Conservation (phyloP, 371 early-diverging fungal genomes). For the Zychaea mexicana region DNA sequence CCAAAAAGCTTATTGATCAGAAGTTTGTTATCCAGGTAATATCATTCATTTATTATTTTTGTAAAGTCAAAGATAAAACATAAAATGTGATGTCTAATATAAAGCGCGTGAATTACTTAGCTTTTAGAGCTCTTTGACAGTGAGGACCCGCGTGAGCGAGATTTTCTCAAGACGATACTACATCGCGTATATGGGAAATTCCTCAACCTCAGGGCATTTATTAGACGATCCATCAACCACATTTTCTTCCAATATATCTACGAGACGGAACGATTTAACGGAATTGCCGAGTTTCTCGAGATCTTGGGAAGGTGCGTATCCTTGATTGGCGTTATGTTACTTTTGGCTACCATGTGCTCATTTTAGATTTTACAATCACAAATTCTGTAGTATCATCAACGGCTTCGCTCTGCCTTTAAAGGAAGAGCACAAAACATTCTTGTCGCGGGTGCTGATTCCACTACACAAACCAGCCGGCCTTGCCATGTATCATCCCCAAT, state of each 20-base stretch:
- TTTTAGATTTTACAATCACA: too few species aligned
- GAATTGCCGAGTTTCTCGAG: constrained; percentile 96
- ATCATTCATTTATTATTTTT: too few species aligned
- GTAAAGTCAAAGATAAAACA: neutral
- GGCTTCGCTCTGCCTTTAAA: constrained; percentile 97
- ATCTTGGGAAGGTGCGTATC: constrained; percentile 90
- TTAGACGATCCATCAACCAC: constrained; percentile 94
- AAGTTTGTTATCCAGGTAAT: constrained; percentile 58
- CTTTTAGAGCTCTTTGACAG: constrained; percentile 94
- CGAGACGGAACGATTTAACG: constrained; percentile 94
- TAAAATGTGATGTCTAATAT: neutral
- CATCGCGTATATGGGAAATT: constrained; percentile 98
- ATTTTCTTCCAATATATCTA: constrained; percentile 97
- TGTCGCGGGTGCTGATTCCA: constrained; percentile 89
- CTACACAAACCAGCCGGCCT: constrained; percentile 92
- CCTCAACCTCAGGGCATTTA: constrained; percentile 91
- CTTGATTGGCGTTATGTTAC: neutral
- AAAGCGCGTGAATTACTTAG: constrained; percentile 35
- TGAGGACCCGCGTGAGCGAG: constrained; percentile 97
- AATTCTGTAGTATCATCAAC: constrained; percentile 97
- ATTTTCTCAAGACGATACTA: constrained; percentile 95
- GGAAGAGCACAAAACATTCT: constrained; percentile 95
- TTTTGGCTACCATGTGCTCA: neutral
- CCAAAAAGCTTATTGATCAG: constrained; percentile 37
- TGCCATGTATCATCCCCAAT: constrained; percentile 91